Conservation (phyloP, 1,139 yeast genomes). For the Candida neerlandica region DNA sequence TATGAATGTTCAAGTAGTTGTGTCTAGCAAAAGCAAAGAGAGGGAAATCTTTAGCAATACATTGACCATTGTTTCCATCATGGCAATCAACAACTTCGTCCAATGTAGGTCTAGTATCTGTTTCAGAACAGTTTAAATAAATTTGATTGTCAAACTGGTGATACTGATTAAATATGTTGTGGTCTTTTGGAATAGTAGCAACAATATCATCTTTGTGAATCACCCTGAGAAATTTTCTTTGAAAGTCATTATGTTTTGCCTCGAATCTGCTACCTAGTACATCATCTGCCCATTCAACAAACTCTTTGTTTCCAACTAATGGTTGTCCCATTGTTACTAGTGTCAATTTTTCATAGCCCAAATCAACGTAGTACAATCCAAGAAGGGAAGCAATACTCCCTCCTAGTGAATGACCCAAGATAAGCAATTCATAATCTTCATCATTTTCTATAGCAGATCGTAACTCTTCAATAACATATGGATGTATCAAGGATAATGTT, state of each 20-base stretch:
- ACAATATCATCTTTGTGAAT: conserved; percentile 51
- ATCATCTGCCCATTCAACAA: conserved; percentile 41
- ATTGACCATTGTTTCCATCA: conserved; percentile 34
- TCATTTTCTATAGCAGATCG: conserved; percentile 13
- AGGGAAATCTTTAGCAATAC: conserved; percentile 41
- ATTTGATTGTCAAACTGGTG: conserved; percentile 48
- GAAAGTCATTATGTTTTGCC: conserved; percentile 23
- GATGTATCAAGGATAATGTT: conserved; percentile 33
- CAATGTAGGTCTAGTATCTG: conserved; percentile 25
- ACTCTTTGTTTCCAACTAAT: conserved; percentile 44
- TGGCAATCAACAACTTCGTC: conserved; percentile 37
- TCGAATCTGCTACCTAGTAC: conserved; percentile 32
- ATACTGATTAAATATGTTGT: conserved; percentile 29
- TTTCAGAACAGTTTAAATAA: conserved; percentile 42
- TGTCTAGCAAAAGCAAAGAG: conserved; percentile 16
- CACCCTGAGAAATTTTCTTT: conserved; percentile 40
- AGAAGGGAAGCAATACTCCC: conserved; percentile 49
- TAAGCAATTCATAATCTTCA: conserved; percentile 35
- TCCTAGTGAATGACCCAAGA: conserved; percentile 57
- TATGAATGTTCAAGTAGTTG: conserved; percentile 43
- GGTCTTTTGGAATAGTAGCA: conserved; percentile 42
- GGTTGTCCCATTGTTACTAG: conserved; percentile 58
- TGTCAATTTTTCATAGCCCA: conserved; percentile 34
- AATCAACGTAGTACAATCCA: conserved; percentile 39
- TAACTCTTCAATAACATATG: conserved; percentile 27